Conservation (phyloP, 495 filamentous ascomycete species). For the Penicillium ochrochloron region DNA sequence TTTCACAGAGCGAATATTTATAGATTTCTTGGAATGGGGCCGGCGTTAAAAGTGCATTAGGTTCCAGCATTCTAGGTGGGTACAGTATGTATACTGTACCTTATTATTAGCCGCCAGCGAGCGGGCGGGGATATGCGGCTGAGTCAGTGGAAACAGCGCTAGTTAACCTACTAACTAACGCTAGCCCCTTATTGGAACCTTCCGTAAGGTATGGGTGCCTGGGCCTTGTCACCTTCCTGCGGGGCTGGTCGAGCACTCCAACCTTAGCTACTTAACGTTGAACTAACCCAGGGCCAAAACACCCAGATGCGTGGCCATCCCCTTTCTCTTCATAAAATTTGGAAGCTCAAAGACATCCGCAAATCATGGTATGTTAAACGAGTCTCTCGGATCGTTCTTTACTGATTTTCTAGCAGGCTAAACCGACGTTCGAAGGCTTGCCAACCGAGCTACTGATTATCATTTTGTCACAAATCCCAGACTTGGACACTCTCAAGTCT, state of each 20-base stretch:
- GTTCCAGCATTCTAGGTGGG: too few relatives aligned
- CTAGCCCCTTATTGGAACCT: not conserved
- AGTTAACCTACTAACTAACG: too few relatives aligned
- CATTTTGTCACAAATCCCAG: constrained; percentile 22
- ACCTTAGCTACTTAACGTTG: not conserved
- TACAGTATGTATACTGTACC: too few relatives aligned
- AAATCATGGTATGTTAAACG: not conserved
- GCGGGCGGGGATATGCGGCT: too few relatives aligned
- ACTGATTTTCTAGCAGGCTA: constrained; percentile 12
- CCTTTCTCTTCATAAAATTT: too few relatives aligned
- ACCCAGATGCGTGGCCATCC: not conserved
- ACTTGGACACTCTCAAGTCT: constrained; percentile 22
- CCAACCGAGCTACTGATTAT: constrained; percentile 29
- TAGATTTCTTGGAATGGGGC: too few relatives aligned
- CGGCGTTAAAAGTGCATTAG: too few relatives aligned
- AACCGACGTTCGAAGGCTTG: constrained; percentile 29
- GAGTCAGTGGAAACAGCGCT: too few relatives aligned
- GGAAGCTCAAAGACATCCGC: not conserved
- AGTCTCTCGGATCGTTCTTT: not conserved
- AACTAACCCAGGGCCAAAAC: not conserved
- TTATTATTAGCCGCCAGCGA: too few relatives aligned
- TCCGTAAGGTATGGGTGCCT: too few relatives aligned
- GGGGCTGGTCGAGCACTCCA: too few relatives aligned
- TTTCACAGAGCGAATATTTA: not conserved
- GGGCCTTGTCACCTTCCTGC: too few relatives aligned